Evolutionary conservation across 352 stramenopile species (phyloP).

Genomic region (Phytophthora meadii): DNA sequence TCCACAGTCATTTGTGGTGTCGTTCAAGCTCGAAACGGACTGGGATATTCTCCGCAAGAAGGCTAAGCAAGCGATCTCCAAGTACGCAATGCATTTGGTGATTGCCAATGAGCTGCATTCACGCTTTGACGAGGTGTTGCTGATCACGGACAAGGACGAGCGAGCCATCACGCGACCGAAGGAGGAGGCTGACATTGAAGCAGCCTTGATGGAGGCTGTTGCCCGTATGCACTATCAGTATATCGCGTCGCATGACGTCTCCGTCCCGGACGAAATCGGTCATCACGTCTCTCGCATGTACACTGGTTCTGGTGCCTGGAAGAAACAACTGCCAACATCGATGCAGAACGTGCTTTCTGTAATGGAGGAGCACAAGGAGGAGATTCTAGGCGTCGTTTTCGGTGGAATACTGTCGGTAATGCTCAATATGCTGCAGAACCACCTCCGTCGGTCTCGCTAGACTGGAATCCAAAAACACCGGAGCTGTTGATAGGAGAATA

Average conservation of each 20-base stretch:
- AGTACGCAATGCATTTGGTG: conserved; percentile 97
- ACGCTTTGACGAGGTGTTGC: conserved; percentile 91
- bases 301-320: conserved; percentile 43
- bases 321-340: conserved; percentile 43
- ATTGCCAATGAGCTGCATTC: conserved; percentile 97
- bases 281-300: conserved; percentile 37
- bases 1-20: conserved; percentile 95
- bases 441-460: conserved; percentile 48
- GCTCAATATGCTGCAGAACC: conserved; percentile 75
- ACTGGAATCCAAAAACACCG: background rate
- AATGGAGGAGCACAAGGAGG: conserved; percentile 72
- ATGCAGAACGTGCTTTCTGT: conserved; percentile 53
- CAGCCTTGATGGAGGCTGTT: conserved; percentile 65
- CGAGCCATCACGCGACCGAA: conserved; percentile 58
- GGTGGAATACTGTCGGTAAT: conserved; percentile 76
- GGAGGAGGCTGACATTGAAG: conserved; percentile 73
- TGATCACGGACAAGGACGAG: conserved; percentile 73
- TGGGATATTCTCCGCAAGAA: conserved; percentile 93
- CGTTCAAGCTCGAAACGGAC: conserved; percentile 99
- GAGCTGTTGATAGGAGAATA: conserved; percentile 8
- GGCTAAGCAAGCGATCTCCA: conserved; percentile 90
- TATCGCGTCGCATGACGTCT: conserved; percentile 68
- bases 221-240: conserved; percentile 77
- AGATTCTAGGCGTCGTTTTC: conserved; percentile 75
- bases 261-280: conserved; percentile 61